Conservation (phyloP, 371 early-diverging fungal genomes). For the Mortierella sp. region DNA sequence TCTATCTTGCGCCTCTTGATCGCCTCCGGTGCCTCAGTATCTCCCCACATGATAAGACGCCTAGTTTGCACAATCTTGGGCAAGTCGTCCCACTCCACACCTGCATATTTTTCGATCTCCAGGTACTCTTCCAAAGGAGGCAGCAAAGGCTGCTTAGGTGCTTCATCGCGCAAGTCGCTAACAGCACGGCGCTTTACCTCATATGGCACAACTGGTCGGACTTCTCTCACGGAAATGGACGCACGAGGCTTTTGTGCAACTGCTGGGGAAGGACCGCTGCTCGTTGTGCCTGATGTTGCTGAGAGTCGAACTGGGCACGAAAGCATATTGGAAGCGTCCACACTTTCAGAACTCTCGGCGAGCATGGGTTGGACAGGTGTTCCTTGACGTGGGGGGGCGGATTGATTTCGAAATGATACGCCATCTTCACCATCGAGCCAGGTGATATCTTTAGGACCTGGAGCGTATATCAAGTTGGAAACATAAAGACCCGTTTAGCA, state of each 20-base stretch:
- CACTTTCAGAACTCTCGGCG: neutral
- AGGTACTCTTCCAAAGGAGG: slow-evolving; percentile 40
- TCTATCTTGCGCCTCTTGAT: slow-evolving; percentile 33
- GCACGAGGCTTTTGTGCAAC: neutral
- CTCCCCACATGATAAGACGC: slow-evolving; percentile 38
- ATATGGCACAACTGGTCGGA: slow-evolving; percentile 15
- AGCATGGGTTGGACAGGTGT: neutral
- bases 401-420: slow-evolving; percentile 6
- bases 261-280: neutral
- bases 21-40: slow-evolving; percentile 39
- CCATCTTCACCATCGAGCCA: slow-evolving; percentile 11
- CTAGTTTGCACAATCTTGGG: slow-evolving; percentile 30
- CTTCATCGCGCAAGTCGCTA: slow-evolving; percentile 8
- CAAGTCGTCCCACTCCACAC: slow-evolving; percentile 43
- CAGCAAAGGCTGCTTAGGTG: slow-evolving; percentile 3
- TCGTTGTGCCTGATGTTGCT: neutral
- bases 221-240: neutral
- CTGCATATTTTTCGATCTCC: slow-evolving; percentile 42
- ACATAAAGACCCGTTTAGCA: neutral
- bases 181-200: slow-evolving; percentile 16
- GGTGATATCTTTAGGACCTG: neutral
- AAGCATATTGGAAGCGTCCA: neutral
- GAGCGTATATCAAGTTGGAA: neutral
- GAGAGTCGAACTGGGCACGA: too few species aligned
- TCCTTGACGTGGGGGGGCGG: neutral